A percentile compares a stretch with the other conserved stretches of the same genome.
Evolutionary conservation across 768 basidiomycete genomes (phyloP).

Genomic region (Lyophyllum shimeji): DNA sequence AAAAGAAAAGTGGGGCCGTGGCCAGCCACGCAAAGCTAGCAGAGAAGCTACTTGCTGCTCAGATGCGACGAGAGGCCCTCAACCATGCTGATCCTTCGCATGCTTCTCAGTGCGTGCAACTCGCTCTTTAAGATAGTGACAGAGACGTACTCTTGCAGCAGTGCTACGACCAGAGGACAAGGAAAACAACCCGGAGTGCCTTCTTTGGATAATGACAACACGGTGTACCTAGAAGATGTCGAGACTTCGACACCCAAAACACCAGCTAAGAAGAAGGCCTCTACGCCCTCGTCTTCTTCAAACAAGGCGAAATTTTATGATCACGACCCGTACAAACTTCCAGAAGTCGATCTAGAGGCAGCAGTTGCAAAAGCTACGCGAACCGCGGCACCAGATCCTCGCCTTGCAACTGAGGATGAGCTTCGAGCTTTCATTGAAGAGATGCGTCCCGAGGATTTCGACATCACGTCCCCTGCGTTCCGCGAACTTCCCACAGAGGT

Average conservation of each 20-base stretch:
- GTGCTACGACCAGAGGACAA: constrained; percentile 38
- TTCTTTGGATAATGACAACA: constrained; percentile 63
- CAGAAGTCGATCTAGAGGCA: constrained; percentile 73
- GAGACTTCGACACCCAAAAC: constrained; percentile 54
- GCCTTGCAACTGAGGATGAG: constrained; percentile 96
- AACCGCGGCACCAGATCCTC: constrained; percentile 73
- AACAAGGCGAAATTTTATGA: constrained; percentile 68
- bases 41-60: constrained; percentile 89
- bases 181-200: constrained; percentile 41
- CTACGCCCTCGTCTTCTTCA: constrained; percentile 47
- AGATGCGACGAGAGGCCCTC: constrained; percentile 87
- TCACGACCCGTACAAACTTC: constrained; percentile 92
- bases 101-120: constrained; percentile 1
- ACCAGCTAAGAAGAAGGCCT: constrained; percentile 38
- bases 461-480: constrained; percentile 87
- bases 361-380: constrained; percentile 62
- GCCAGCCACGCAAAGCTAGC: constrained; percentile 84
- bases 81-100: constrained; percentile 28
- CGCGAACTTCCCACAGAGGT: constrained; percentile 92
- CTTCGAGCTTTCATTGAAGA: constrained; percentile 91
- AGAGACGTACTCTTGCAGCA: neutral
- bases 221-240: constrained; percentile 89
- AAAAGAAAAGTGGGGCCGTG: constrained; percentile 89
- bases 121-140: neutral
- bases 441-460: constrained; percentile 94